Base-by-base conservation (phyloP, 257 asterid genomes). In the Fraxinus anomala region DNA sequence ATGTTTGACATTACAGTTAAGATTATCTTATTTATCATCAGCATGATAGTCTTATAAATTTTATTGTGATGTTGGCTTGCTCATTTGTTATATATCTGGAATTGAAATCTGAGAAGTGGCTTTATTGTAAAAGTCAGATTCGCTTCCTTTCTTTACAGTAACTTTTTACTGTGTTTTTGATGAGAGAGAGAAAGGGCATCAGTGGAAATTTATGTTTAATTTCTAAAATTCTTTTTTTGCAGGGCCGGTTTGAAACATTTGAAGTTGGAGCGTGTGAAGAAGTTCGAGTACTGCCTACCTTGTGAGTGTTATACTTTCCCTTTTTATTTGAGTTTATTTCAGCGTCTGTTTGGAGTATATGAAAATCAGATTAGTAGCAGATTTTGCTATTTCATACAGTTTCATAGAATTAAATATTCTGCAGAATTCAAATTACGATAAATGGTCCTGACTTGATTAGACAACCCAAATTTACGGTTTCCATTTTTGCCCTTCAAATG, bases 271-370 rank as follows among this genome's bases (percentile, higher is more conserved):
- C 96, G 96, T 34, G 89, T 92, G 79, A 94, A 88, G 92, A 89
- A 90, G 84, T 94, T 94, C 36, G 95, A 92, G 84, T 94, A 94
- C 80, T 92, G 98, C 90, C 85, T 94, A 78, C 98, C 98, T 12
- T 94, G 98, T 94, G 85, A 87, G 97, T 89, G 69, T 65, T 30
- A 67, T 10, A 66, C 17, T 75, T 77, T 59, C 76, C 24, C 79
- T 19, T 21, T 8, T 7, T 17, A 17, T 56, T 56, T 16, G n/a
- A 40, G 47, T 40, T 40, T 40, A 40, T 14, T 17, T 49, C 4
- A 16, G 61, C 3, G 19, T 14, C 61, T 49, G 61, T 17, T 49
- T 16, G 21, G 47, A 10, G 47, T 14, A 40, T 0, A 1, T 40
- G 14, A 40, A 40, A 40, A 40, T 40, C 47, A 40, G 47, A 40